Base-by-base conservation (phyloP, 768 basidiomycete species). In the Leccinellum luteum region DNA sequence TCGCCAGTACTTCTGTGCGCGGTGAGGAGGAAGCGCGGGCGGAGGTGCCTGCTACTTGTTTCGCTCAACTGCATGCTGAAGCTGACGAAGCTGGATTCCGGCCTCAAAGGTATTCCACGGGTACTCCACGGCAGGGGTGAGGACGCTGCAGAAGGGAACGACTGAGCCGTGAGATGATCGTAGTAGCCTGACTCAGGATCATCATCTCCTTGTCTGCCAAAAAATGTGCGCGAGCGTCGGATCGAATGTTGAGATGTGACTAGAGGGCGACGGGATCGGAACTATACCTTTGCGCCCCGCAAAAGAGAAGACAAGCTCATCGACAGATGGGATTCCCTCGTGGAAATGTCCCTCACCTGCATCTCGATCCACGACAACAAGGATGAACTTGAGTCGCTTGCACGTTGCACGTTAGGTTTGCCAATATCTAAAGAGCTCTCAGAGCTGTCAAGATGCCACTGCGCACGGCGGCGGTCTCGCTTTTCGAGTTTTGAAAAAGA, bases 371-470 rank as follows among this genome's bases (percentile, higher is more conserved):
- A 31, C 10, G 9, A 12, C 31, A 10, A 31, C 9, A 12, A 31
- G 31, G 12, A 31, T 10, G 31, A 12, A n/a, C 10, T 31, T 12
- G 31, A 31, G 31, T 80, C 0, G 92, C 92, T 61, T 87, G 83
- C 0, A 73, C 61, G 63, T 90, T 86, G 64, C 80, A 83, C 0
- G 90, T 89, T 54, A 94, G 64, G 65, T 87, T 90, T 3, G 87
- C 85, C 1, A 95, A 77, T 4, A 92, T 80, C 89, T 93, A 21
- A 48, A 5, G 23, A n/a, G 28, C n/a, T n/a, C n/a, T n/a, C n/a
- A 28, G 23, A 3, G 6, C 1, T 4, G 19, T 61, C 38, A 93
- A 70, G 34, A 92, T 83, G 2, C 81, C 78, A 45, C 75, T 74
- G 15, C 87, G 78, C 59, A 90, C 65, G 1, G 74, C 65, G 1